Evolutionary conservation across 2,329 filamentous ascomycete genomes (phyloP).

Genomic region (Thelonectria rubi): DNA sequence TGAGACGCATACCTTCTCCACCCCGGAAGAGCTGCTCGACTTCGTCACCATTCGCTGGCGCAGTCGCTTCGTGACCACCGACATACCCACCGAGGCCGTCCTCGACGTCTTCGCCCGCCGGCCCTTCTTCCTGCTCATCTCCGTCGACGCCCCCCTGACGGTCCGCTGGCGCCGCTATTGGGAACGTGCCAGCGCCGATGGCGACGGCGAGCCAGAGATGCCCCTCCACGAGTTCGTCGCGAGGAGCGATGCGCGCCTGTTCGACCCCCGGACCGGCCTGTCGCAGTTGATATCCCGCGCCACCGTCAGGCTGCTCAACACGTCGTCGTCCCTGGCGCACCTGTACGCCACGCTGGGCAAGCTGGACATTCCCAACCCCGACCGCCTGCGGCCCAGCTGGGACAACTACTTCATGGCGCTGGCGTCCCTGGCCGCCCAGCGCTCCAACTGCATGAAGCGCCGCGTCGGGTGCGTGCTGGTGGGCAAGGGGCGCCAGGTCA

Average conservation of each 20-base stretch:
- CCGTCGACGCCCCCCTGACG: conserved; percentile 87
- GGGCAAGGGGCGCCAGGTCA: conserved; percentile 79
- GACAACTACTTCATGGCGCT: conserved; percentile 98
- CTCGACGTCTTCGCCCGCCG: conserved; percentile 80
- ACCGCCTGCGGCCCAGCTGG: conserved; percentile 88
- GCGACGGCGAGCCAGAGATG: conserved; percentile 40
- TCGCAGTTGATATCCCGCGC: conserved; percentile 83
- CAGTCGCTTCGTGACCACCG: conserved; percentile 84
- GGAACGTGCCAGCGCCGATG: conserved; percentile 37
- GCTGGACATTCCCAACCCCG: conserved; percentile 79
- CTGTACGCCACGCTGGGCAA: conserved; percentile 77
- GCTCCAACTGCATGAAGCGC: conserved; percentile 98
- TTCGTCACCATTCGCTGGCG: conserved; percentile 88
- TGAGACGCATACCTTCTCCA: conserved; percentile 60
- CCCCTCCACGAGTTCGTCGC: conserved; percentile 65
- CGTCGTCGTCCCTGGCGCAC: conserved; percentile 74
- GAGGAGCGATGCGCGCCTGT: conserved; percentile 78
- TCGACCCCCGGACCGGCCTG: conserved; percentile 70
- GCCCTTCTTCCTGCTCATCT: conserved; percentile 93
- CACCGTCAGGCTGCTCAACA: conserved; percentile 87
- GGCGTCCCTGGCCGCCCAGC: conserved; percentile 87
- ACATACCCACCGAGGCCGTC: conserved; percentile 76
- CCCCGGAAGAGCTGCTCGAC: conserved; percentile 75
- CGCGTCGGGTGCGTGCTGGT: conserved; percentile 95
- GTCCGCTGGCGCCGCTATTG: conserved; percentile 85